Base-by-base conservation (phyloP, 1,284 basidiomycete genomes). In the Termitomyces sp. region DNA sequence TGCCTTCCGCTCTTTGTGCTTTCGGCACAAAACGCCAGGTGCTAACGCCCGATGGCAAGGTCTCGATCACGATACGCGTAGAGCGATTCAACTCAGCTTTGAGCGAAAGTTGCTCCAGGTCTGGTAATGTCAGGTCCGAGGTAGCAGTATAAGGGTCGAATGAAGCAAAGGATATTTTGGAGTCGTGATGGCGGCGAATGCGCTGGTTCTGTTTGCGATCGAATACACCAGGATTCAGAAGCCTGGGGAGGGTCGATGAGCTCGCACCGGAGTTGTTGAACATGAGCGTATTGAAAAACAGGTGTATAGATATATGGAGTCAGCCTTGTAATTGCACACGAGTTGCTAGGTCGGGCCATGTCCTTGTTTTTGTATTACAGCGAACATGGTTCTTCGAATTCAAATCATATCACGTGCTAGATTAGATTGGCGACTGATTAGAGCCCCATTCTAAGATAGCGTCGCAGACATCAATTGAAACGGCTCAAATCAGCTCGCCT, bases 11-110 rank as follows among this genome's bases (percentile, higher is more conserved):
- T 52, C 73, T 68, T 45, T 73, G 76, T 6, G 88, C 87, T 45
- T 76, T 80, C 28, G 88, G 88, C 12, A 90, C 85, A 67, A 86
- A 90, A 44, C 88, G 76, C 88, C 88, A 90, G 55, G 74, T 76
- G 51, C 71, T 77, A 31, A 73, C 70, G 9, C 80, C 81, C 24
- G 73, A 73, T 0, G 79, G 73, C 2, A 76, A 69, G 2, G 74
- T 81, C 69, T 90, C 88, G 40, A 89, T 73, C 1, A 90, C 85
- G 61, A 90, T 73, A 47, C 88, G 84, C 67, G 83, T 86, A 1
- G 83, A 80, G 2, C 79, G 74, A 47, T 75, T 76, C 1, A 76
- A 69, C 45, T 79, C 76, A 19, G 80, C 76, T 26, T 76, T 68
- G 6, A 78, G 61, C 12, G 73, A 74, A 38, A 78, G 67, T 41